phyloP scores from a whole-genome alignment of 2,329 filamentous ascomycete genomes.

The Sarocladiaceae sp. region DNA sequence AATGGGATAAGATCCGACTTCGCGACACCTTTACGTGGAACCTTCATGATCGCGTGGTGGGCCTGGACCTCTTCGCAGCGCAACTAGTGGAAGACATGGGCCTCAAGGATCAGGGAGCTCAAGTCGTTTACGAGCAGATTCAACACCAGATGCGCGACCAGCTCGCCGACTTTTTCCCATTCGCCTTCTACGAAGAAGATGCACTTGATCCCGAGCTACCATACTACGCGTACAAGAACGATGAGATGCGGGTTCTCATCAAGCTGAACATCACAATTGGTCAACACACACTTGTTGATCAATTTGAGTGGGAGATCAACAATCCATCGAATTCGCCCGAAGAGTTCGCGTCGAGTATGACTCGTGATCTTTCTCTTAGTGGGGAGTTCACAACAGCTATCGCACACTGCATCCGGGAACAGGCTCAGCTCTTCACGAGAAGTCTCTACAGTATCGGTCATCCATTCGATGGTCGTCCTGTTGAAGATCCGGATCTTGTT shows the following conservation, averaged over 20 bases:
- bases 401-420: conserved; percentile 94
- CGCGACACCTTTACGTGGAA: conserved; percentile 99
- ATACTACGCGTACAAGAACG: conserved; percentile 94
- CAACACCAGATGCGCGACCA: conserved; percentile 78
- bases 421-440: conserved; percentile 89
- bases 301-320: conserved; percentile 99
- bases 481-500: conserved; percentile 88
- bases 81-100: conserved; percentile 91
- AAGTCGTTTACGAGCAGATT: conserved; percentile 59
- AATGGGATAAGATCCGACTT: conserved; percentile 91
- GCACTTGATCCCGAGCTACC: conserved; percentile 84
- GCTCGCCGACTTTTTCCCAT: conserved; percentile 88
- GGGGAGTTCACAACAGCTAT: conserved; percentile 98
- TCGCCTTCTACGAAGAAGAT: conserved; percentile 85
- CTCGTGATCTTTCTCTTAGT: conserved; percentile 81
- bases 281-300: conserved; percentile 87
- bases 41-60: conserved; percentile 81
- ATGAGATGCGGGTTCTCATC: conserved; percentile 95
- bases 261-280: conserved; percentile 98
- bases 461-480: conserved; percentile 87
- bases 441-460: conserved; percentile 91
- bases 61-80: conserved; percentile 77
- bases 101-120: conserved; percentile 61
- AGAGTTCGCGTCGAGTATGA: conserved; percentile 87
- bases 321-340: conserved; percentile 91